These are phyloP conservation scores for Ascochyta viciae-villosae DNA, from an alignment of 2,329 filamentous ascomycete species.

Conservation along the genomic window DNA sequence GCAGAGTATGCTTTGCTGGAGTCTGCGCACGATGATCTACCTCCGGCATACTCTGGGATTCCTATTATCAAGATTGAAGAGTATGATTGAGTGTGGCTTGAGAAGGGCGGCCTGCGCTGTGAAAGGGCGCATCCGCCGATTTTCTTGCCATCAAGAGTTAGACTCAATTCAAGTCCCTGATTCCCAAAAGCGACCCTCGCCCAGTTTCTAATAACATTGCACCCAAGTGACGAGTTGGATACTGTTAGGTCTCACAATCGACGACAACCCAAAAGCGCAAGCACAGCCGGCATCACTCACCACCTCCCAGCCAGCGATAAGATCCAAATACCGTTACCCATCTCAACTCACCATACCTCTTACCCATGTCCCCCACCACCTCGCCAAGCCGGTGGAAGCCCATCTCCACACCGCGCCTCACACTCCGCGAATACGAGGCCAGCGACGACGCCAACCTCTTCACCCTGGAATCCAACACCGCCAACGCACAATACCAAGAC, in stretches of 20 bases:
- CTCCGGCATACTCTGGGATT: conserved; percentile 30
- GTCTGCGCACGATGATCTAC: conserved; percentile 19
- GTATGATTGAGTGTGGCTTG: conserved; percentile 20
- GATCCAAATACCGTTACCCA: too few relatives aligned
- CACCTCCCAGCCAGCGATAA: too few relatives aligned
- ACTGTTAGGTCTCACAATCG: too few relatives aligned
- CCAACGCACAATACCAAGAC: conserved; percentile 39
- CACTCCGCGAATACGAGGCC: conserved; percentile 37
- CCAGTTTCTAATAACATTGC: too few relatives aligned
- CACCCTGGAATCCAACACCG: conserved; percentile 31
- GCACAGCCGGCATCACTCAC: too few relatives aligned
- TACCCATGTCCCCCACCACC: too few relatives aligned
- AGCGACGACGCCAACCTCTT: conserved; percentile 32
- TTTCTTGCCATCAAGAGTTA: too few relatives aligned
- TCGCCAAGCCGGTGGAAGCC: not conserved
- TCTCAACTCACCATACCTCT: too few relatives aligned
- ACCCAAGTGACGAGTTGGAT: too few relatives aligned
- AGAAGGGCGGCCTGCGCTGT: not conserved
- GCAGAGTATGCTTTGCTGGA: conserved; percentile 28
- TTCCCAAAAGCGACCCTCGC: too few relatives aligned
- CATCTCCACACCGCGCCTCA: conserved; percentile 26
- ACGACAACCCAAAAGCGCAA: too few relatives aligned
- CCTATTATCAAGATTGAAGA: conserved; percentile 31
- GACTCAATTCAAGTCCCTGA: too few relatives aligned
- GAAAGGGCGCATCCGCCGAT: conserved; percentile 8